Base-by-base conservation (phyloP, 805 yeast species). In the Metschnikowia gelsemii region DNA sequence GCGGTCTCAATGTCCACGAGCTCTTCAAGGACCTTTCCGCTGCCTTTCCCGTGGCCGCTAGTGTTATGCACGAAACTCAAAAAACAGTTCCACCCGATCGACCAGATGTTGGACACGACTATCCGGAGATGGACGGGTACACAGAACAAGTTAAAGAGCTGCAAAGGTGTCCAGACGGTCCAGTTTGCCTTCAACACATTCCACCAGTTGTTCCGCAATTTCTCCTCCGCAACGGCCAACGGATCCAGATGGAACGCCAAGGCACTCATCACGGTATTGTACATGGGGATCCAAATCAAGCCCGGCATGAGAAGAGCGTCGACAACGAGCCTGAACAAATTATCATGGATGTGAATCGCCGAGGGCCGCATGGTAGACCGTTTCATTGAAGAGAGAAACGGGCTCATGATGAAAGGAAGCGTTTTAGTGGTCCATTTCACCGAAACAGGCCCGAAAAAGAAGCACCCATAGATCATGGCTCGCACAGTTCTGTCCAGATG, bases 11-110 rank as follows among this genome's bases (percentile, higher is more conserved):
- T 57, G 44, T 68, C 72, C 30, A 66, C 64, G 40, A 68, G 50
- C 43, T 66, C 70, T 51, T 68, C 73, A 30, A 68, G 45, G 25
- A 47, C 42, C 36, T 56, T 52, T n/a, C 68, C 69, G 36, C 65
- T 59, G 8, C 65, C 66, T 45, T 64, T 62, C 20, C 68, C 71
- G 38, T 64, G 72, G 8, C 68, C 64, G 45, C 57, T 54, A 12
- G 70, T 64, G 35, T 79, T 70, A 49, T 85, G 88, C 42, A 66
- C 59, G 40, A 57, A 65, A 50, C 73, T 68, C 56, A 69, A 63
- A 53, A 59, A 69, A 31, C 68, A 62, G 47, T 64, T 68, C 75
- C 75, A 69, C 20, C 70, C 69, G 17, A 67, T 57, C 6, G 72
- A 64, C 64, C 70, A 66, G 8, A 66, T 30, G 42, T 69, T 69